Percentiles rank a stretch among this genome's conserved stretches.
phyloP scores from a whole-genome alignment of 2,329 filamentous ascomycete species.

The Chaetomium strumarium region DNA sequence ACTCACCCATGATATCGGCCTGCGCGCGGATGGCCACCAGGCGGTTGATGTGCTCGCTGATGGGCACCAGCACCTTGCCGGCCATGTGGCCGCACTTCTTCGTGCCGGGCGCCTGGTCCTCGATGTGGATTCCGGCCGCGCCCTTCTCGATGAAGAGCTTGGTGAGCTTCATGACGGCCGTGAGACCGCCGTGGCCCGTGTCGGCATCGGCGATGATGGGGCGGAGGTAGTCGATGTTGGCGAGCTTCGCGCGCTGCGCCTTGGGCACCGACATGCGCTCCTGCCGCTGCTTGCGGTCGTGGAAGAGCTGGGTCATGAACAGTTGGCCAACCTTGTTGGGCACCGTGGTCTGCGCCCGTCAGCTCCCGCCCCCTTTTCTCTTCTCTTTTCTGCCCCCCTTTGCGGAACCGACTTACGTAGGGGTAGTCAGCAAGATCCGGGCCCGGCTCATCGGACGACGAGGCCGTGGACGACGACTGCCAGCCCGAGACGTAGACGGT shows the following conservation, averaged over 20 bases:
- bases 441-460: slow-evolving; percentile 88
- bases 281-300: slow-evolving; percentile 97
- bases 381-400: no score
- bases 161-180: slow-evolving; percentile 99
- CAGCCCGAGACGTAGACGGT: slow-evolving; percentile 98
- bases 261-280: slow-evolving; percentile 77
- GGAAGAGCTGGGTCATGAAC: slow-evolving; percentile 98
- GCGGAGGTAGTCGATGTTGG: slow-evolving; percentile 87
- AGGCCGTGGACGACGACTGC: slow-evolving; percentile 97
- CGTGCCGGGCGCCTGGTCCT: slow-evolving; percentile 95
- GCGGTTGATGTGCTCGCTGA: slow-evolving; percentile 96
- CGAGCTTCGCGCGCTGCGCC: slow-evolving; percentile 62
- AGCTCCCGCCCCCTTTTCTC: neutral
- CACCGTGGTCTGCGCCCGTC: slow-evolving; percentile 70
- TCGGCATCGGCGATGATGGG: slow-evolving; percentile 97
- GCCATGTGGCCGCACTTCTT: slow-evolving; percentile 99
- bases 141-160: slow-evolving; percentile 97
- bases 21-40: slow-evolving; percentile 94
- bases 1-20: slow-evolving; percentile 90
- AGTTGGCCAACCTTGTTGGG: slow-evolving; percentile 97
- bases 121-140: slow-evolving; percentile 95
- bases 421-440: slow-evolving; percentile 98
- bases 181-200: slow-evolving; percentile 92
- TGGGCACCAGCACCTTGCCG: slow-evolving; percentile 93
- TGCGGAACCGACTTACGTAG: slow-evolving; percentile 56